Percentiles rank a stretch among this genome's conserved stretches.
phyloP scores from a whole-genome alignment of 441 rosid species.

The Croton setiger region DNA sequence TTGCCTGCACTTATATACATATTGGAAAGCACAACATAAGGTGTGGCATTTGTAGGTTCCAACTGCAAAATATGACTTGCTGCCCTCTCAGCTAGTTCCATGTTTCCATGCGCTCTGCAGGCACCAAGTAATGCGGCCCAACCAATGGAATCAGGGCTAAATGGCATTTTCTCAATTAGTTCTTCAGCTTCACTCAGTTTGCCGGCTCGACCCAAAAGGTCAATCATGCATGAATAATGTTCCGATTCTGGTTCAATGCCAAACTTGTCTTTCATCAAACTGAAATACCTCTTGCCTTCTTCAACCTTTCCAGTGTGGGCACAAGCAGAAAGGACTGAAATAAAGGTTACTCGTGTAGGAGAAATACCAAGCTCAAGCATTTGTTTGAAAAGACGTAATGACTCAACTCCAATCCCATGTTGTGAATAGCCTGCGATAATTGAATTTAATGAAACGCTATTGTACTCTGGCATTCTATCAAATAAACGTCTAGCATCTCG shows the following conservation, averaged over 20 bases:
- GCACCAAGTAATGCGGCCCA: conserved; percentile 90
- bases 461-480: conserved; percentile 66
- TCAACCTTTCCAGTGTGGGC: conserved; percentile 72
- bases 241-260: conserved; percentile 78
- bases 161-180: conserved; percentile 68
- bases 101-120: conserved; percentile 63
- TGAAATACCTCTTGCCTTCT: conserved; percentile 58
- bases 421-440: conserved; percentile 83
- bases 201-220: conserved; percentile 84
- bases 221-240: conserved; percentile 89
- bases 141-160: conserved; percentile 48
- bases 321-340: conserved; percentile 82
- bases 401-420: conserved; percentile 60
- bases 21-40: conserved; percentile 79
- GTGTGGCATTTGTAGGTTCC: conserved; percentile 71
- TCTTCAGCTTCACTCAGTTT: conserved; percentile 69
- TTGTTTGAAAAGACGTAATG: conserved; percentile 47
- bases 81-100: conserved; percentile 62
- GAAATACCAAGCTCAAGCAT: conserved; percentile 53
- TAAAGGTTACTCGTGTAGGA: conserved; percentile 74
- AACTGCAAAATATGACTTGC: conserved; percentile 52
- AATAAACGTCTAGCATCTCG: conserved; percentile 54
- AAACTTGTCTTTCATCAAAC: conserved; percentile 60
- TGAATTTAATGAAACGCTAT: conserved; percentile 62
- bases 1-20: conserved; percentile 58